A percentile compares a stretch with the other conserved stretches of the same genome.
Evolutionary conservation across 768 basidiomycete genomes (phyloP).

Genomic region (Rubroboletus satanas): DNA sequence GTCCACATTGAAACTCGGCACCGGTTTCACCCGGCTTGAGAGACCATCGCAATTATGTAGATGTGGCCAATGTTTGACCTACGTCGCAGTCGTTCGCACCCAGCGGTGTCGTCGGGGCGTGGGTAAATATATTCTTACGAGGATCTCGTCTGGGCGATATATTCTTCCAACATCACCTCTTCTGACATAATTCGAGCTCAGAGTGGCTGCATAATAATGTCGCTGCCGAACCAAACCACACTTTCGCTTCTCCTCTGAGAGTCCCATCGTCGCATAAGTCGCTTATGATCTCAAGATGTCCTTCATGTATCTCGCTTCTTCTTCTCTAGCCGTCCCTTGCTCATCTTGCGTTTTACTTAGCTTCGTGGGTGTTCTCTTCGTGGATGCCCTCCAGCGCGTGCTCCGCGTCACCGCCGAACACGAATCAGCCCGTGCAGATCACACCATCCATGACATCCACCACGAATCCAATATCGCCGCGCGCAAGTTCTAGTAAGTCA

Average conservation of each 20-base stretch:
- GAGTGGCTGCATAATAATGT: too few species aligned
- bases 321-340: not conserved
- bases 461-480: constrained; percentile 88
- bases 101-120: constrained; percentile 58
- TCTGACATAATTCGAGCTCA: too few species aligned
- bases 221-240: too few species aligned
- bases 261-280: constrained; percentile 70
- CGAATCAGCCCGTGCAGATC: constrained; percentile 59
- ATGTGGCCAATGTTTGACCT: not conserved
- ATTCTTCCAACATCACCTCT: too few species aligned
- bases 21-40: constrained; percentile 4
- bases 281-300: constrained; percentile 92
- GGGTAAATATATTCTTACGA: too few species aligned
- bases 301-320: constrained; percentile 69
- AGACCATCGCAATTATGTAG: constrained; percentile 2
- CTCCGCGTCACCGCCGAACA: constrained; percentile 71
- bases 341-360: constrained; percentile 31
- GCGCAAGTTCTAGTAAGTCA: constrained; percentile 84
- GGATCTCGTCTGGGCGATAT: too few species aligned
- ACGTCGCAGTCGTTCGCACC: constrained; percentile 47
- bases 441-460: constrained; percentile 54
- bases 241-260: constrained; percentile 70
- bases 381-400: constrained; percentile 93
- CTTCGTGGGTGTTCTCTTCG: constrained; percentile 83
- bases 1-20: constrained; percentile 21